These are phyloP conservation scores for Rhododendron vialii DNA, from an alignment of 148 eudicot genomes.

Conservation along the genomic window DNA sequence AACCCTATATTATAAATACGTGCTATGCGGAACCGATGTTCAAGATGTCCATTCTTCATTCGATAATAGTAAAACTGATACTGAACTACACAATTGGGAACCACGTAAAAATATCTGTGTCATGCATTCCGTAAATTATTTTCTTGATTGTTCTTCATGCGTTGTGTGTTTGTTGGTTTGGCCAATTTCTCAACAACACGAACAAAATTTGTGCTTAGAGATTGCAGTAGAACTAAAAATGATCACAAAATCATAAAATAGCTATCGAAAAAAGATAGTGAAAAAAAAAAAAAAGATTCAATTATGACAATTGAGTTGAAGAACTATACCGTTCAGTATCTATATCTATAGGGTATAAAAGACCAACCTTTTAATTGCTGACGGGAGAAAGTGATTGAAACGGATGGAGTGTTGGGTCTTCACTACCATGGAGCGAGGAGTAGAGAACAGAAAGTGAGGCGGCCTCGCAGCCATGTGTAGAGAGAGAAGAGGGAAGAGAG, in stretches of 20 bases:
- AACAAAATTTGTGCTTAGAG: background rate
- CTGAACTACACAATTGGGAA: background rate
- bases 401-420: background rate
- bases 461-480: conserved; percentile 1
- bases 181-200: background rate
- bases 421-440: conserved; percentile 1
- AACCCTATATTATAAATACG: background rate
- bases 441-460: background rate
- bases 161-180: background rate
- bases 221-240: background rate
- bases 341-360: no score
- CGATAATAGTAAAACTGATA: background rate
- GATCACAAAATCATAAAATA: background rate
- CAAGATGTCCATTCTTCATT: background rate
- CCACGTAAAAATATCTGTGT: background rate
- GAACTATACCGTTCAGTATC: background rate
- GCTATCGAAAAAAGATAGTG: background rate
- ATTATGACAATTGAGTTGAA: background rate
- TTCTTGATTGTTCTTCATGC: background rate
- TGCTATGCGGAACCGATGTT: background rate
- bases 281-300: background rate
- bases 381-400: background rate
- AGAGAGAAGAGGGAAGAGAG: background rate
- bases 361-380: background rate
- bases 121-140: background rate